Evolutionary conservation across 2,329 filamentous ascomycete genomes (phyloP).

Genomic region (Clonostachys byssicola): DNA sequence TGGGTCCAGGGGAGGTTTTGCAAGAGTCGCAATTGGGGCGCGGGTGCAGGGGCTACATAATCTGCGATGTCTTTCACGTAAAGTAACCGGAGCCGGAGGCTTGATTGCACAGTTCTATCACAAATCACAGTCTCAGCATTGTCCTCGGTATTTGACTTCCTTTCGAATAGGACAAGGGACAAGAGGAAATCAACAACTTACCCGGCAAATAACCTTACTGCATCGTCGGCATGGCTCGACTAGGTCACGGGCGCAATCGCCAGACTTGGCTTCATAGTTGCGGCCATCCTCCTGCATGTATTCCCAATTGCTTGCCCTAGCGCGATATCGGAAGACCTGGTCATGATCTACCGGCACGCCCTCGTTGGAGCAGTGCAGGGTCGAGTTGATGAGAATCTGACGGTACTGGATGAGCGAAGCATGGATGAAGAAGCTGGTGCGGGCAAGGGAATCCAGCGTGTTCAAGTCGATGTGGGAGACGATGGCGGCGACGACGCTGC

Average conservation of each 20-base stretch:
- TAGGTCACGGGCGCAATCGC: constrained; percentile 81
- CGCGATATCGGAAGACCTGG: constrained; percentile 51
- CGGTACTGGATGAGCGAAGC: constrained; percentile 76
- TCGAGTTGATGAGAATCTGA: constrained; percentile 65
- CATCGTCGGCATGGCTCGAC: constrained; percentile 81
- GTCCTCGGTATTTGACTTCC: background rate
- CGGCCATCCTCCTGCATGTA: constrained; percentile 51
- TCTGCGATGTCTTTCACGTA: constrained; percentile 74
- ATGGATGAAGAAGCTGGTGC: constrained; percentile 77
- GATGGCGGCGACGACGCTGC: constrained; percentile 74
- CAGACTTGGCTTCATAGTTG: constrained; percentile 60
- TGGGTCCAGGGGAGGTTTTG: constrained; percentile 36
- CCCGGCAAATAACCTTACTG: constrained; percentile 73
- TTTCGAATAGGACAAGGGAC: background rate
- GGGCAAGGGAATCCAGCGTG: constrained; percentile 77
- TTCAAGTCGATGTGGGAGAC: constrained; percentile 80
- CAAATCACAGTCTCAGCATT: background rate
- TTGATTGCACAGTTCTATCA: constrained; percentile 85
- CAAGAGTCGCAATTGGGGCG: constrained; percentile 59
- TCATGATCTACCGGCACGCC: constrained; percentile 47
- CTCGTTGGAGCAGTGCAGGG: constrained; percentile 78
- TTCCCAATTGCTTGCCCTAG: constrained; percentile 53
- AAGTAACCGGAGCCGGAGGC: constrained; percentile 61
- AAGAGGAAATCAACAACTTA: constrained; percentile 35
- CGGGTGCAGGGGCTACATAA: constrained; percentile 74